phyloP scores from a whole-genome alignment of 495 filamentous ascomycete genomes.

The Neurospora sp. region DNA sequence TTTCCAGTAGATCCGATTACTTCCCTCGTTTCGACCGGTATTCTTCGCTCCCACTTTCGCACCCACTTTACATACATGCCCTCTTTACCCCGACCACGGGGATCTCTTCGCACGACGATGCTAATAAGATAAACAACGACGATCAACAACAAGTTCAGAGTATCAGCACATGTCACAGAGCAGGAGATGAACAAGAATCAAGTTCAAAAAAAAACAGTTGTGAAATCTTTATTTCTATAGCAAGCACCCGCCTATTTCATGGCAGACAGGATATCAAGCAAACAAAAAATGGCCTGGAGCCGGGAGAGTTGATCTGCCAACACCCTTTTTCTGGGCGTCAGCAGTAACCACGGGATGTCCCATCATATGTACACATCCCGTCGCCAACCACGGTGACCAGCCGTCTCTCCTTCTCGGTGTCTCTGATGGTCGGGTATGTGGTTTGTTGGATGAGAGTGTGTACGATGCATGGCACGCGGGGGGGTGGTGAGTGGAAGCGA shows the following conservation, averaged over 20 bases:
- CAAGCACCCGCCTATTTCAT: neutral
- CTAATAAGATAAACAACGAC: neutral
- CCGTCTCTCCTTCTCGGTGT: neutral
- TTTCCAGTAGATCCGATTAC: neutral
- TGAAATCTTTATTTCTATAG: neutral
- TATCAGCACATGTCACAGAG: neutral
- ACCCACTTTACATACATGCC: neutral
- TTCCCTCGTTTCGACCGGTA: neutral
- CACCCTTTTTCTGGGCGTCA: neutral
- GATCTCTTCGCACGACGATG: neutral
- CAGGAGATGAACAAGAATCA: neutral
- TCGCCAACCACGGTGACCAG: neutral
- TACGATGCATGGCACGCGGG: neutral
- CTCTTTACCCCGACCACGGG: too few species aligned
- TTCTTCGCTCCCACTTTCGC: neutral
- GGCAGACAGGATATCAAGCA: slow-evolving; percentile 1
- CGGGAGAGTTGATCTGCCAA: neutral
- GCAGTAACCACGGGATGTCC: neutral
- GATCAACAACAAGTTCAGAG: neutral
- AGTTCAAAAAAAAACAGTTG: neutral
- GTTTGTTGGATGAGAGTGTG: neutral
- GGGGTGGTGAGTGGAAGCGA: neutral
- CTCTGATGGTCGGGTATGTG: neutral
- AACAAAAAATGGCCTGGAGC: neutral
- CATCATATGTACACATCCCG: neutral